Evolutionary conservation across 768 basidiomycete species (phyloP).

Genomic region (Arthromyces matolae): DNA sequence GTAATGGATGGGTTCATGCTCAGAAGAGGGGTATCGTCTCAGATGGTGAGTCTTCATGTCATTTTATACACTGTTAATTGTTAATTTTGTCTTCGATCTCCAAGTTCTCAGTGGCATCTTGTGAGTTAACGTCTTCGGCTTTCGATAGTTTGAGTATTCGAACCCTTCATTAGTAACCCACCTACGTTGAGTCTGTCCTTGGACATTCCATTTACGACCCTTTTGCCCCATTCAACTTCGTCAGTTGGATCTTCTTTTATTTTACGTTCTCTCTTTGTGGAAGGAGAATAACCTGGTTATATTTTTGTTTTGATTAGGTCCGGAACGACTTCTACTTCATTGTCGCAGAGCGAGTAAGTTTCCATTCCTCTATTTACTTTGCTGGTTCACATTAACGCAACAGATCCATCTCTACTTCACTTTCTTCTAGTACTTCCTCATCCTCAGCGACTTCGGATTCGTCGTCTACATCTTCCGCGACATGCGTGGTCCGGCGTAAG

Average conservation of each 20-base stretch:
- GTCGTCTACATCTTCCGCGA: slow-evolving; percentile 43
- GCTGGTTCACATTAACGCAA: too few relatives aligned
- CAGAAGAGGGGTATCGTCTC: slow-evolving; percentile 6
- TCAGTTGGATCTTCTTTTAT: not conserved
- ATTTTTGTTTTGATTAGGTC: not conserved
- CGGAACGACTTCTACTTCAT: not conserved
- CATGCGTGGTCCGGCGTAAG: slow-evolving; percentile 47
- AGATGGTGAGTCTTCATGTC: slow-evolving; percentile 1
- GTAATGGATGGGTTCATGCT: slow-evolving; percentile 6
- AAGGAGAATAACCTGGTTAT: not conserved
- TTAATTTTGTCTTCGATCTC: not conserved
- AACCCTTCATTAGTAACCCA: too few relatives aligned
- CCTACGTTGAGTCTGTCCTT: too few relatives aligned
- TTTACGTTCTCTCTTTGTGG: too few relatives aligned
- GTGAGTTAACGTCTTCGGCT: slow-evolving; percentile 3
- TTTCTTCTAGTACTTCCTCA: not conserved
- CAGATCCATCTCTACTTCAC: not conserved
- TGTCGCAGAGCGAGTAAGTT: slow-evolving; percentile 10
- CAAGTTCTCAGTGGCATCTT: not conserved
- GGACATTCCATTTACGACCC: not conserved
- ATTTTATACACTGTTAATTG: not conserved
- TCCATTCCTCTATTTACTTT: too few relatives aligned
- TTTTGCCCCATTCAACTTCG: not conserved
- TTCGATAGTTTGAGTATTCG: too few relatives aligned
- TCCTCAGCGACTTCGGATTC: slow-evolving; percentile 28